Conservation (phyloP, 176 grass and related monocot genomes). For the Alloteropsis semialata region DNA sequence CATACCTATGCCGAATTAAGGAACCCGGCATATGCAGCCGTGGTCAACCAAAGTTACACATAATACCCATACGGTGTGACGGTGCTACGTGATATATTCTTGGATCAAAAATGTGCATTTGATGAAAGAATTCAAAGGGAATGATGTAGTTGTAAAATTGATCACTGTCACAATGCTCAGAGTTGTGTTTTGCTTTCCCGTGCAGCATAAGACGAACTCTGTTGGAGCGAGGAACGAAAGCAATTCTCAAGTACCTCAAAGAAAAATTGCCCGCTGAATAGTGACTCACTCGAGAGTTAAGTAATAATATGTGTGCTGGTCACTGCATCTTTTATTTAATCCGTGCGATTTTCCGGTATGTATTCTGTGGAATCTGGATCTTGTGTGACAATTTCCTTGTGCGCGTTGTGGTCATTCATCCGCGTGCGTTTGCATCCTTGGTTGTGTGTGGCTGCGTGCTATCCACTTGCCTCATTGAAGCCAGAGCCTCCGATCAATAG, state of each 20-base stretch:
- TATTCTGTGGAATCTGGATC: neutral
- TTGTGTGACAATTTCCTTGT: neutral
- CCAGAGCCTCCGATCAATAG: too few relatives aligned
- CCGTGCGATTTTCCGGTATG: neutral
- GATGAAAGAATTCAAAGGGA: neutral
- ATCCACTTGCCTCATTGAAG: too few relatives aligned
- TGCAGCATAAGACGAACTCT: slow-evolving; percentile 81
- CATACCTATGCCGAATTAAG: too few relatives aligned
- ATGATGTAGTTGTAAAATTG: neutral
- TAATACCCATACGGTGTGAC: too few relatives aligned
- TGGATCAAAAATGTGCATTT: neutral
- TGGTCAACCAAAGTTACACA: too few relatives aligned
- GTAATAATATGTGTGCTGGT: neutral
- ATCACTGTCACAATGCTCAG: neutral
- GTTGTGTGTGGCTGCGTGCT: neutral
- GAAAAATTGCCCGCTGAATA: slow-evolving; percentile 72
- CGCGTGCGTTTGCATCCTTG: neutral
- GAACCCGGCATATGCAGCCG: too few relatives aligned
- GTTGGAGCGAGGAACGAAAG: slow-evolving; percentile 86
- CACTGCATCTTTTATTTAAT: neutral
- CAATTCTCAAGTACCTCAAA: slow-evolving; percentile 82
- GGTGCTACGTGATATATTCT: neutral
- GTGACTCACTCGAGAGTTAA: neutral
- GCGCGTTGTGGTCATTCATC: too few relatives aligned
- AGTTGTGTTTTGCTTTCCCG: neutral